A percentile compares a stretch with the other conserved stretches of the same genome.
phyloP scores from a whole-genome alignment of 1,284 basidiomycete genomes.

The Rhizopogon parksii region DNA sequence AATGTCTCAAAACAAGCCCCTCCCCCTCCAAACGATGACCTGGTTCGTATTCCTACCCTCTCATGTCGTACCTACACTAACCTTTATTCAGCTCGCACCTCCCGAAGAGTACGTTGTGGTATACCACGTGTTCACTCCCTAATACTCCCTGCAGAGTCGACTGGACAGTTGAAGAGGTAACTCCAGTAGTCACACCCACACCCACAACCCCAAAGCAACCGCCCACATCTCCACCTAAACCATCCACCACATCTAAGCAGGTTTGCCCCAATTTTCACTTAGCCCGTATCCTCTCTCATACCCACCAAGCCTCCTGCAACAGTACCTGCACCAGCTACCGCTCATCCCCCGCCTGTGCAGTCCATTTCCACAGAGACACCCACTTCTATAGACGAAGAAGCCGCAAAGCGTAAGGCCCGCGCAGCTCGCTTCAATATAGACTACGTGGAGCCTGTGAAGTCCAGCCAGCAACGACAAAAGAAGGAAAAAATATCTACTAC shows the following conservation, averaged over 20 bases:
- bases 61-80: conserved; percentile 4
- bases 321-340: conserved; percentile 3
- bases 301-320: neutral
- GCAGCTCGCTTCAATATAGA: conserved; percentile 68
- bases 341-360: conserved; percentile 11
- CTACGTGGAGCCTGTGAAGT: conserved; percentile 38
- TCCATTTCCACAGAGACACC: conserved; percentile 8
- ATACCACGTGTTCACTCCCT: neutral
- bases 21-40: conserved; percentile 13
- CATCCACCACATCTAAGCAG: conserved; percentile 5
- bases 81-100: conserved; percentile 31
- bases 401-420: conserved; percentile 52
- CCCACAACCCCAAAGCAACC: conserved; percentile 9
- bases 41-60: conserved; percentile 16
- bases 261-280: neutral
- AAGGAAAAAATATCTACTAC: conserved; percentile 5
- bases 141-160: conserved; percentile 26
- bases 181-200: conserved; percentile 11
- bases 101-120: conserved; percentile 38
- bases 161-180: conserved; percentile 31
- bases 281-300: neutral
- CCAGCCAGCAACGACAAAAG: conserved; percentile 13
- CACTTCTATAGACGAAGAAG: conserved; percentile 37
- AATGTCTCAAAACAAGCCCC: conserved; percentile 8
- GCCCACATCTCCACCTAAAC: conserved; percentile 9